These are phyloP conservation scores for Hexamita inflata DNA, from an alignment of 208 protist genomes.

Conservation along the genomic window DNA sequence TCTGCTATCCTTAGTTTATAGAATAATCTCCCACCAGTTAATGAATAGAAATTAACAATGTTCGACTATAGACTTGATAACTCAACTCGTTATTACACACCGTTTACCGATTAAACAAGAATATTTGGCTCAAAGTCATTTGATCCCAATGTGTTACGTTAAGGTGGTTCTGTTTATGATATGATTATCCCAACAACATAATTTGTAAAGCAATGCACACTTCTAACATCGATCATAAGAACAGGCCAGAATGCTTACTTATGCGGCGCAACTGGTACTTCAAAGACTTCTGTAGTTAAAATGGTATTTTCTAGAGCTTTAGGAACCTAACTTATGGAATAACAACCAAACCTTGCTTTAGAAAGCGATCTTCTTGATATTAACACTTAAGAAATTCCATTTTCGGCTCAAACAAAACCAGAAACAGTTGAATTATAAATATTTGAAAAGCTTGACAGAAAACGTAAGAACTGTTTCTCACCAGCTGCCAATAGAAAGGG, in stretches of 20 bases:
- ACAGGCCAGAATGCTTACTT: not conserved
- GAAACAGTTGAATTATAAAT: not conserved
- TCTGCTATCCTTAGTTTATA: not conserved
- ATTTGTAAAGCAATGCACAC: constrained; percentile 1
- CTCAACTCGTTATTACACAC: not conserved
- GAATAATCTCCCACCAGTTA: not conserved
- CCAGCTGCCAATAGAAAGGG: constrained; percentile 68
- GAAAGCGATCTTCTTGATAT: not conserved
- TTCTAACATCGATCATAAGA: not conserved
- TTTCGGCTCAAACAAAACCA: constrained; percentile 18
- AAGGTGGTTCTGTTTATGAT: constrained; percentile 23
- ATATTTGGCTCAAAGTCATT: constrained; percentile 9
- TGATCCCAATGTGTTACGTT: not conserved
- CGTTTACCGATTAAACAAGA: not conserved
- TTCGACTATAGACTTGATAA: constrained; percentile 20
- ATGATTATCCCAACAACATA: constrained; percentile 26
- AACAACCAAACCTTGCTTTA: not conserved
- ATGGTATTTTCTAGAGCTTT: not conserved
- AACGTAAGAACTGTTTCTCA: constrained; percentile 50
- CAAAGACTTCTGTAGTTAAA: constrained; percentile 25
- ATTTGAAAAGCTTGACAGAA: constrained; percentile 14
- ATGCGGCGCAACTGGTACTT: constrained; percentile 9
- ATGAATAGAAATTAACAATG: not conserved
- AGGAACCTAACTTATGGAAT: not conserved
- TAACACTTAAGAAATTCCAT: not conserved